Percentiles rank a stretch among this genome's conserved stretches.
Evolutionary conservation across 345 rosid species (phyloP).

Genomic region (Carallia pectinifolia): DNA sequence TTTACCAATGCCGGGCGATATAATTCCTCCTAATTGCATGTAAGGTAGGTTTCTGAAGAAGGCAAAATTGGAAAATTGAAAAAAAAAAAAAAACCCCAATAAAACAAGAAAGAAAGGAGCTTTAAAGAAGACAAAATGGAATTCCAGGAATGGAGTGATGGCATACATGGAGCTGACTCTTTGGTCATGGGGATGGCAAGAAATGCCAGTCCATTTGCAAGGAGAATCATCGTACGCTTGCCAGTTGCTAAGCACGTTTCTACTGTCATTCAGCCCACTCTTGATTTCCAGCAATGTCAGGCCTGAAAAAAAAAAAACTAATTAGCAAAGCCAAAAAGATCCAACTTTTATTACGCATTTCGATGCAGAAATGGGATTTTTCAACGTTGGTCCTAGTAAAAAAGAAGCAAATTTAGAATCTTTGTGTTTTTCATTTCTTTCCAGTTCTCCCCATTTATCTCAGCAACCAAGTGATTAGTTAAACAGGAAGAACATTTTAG

Average conservation of each 20-base stretch:
- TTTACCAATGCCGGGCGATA: constrained; percentile 91
- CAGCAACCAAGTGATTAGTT: constrained; percentile 5
- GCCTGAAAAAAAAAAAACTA: constrained; percentile 37
- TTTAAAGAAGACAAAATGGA: neutral
- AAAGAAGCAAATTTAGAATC: neutral
- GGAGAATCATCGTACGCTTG: constrained; percentile 66
- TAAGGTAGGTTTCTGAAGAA: constrained; percentile 76
- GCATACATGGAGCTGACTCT: constrained; percentile 73
- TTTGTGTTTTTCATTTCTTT: neutral
- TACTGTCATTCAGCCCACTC: constrained; percentile 69
- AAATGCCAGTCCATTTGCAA: constrained; percentile 91
- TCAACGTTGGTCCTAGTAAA: no score
- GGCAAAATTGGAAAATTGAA: neutral
- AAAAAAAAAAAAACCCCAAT: neutral
- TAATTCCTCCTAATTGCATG: constrained; percentile 78
- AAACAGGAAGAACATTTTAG: neutral
- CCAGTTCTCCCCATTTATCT: constrained; percentile 1
- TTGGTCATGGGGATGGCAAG: constrained; percentile 62
- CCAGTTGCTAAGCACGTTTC: constrained; percentile 69
- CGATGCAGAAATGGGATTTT: neutral
- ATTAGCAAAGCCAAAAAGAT: constrained; percentile 10
- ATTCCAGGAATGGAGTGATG: neutral
- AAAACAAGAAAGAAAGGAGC: neutral
- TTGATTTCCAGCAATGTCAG: constrained; percentile 71
- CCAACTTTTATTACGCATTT: constrained; percentile 5